Percentiles rank a stretch among this genome's conserved stretches.
Evolutionary conservation across 2,329 filamentous ascomycete genomes (phyloP).

Genomic region (Paraphoma sp.): DNA sequence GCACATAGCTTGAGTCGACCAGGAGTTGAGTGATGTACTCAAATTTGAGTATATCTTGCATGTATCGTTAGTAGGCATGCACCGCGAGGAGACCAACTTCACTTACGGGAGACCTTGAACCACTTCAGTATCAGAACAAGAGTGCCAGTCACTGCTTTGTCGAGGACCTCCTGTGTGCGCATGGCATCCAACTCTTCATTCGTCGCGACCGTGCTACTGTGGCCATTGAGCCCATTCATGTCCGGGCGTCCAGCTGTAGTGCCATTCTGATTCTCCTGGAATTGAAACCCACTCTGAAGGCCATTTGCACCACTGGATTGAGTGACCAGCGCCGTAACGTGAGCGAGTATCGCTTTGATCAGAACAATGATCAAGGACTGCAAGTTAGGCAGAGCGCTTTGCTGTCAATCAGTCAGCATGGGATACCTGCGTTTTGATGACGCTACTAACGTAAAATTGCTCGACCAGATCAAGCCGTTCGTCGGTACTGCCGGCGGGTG

Average conservation of each 20-base stretch:
- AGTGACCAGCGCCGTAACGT: constrained; percentile 83
- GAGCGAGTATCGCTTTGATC: constrained; percentile 84
- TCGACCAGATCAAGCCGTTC: constrained; percentile 77
- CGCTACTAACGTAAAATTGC: constrained; percentile 76
- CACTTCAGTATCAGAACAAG: constrained; percentile 90
- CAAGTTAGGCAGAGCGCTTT: constrained; percentile 78
- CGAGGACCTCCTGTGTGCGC: constrained; percentile 83
- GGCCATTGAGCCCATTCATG: constrained; percentile 41
- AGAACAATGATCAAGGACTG: constrained; percentile 94
- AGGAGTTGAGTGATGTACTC: constrained; percentile 94
- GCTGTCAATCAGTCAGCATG: constrained; percentile 57
- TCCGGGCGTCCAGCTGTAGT: constrained; percentile 37
- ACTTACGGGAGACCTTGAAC: constrained; percentile 92
- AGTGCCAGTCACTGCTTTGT: constrained; percentile 90
- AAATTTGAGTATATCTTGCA: constrained; percentile 85
- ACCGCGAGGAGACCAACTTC: neutral
- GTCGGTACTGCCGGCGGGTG: constrained; percentile 59
- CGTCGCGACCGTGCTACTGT: constrained; percentile 35
- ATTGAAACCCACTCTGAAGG: constrained; percentile 56
- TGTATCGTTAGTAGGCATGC: neutral
- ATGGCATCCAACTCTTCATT: constrained; percentile 81
- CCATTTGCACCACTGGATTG: constrained; percentile 59
- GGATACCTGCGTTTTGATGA: neutral
- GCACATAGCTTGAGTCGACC: constrained; percentile 93
- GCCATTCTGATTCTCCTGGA: constrained; percentile 51